Conservation (phyloP, 1,284 basidiomycete genomes). For the Malassezia dermatis region DNA sequence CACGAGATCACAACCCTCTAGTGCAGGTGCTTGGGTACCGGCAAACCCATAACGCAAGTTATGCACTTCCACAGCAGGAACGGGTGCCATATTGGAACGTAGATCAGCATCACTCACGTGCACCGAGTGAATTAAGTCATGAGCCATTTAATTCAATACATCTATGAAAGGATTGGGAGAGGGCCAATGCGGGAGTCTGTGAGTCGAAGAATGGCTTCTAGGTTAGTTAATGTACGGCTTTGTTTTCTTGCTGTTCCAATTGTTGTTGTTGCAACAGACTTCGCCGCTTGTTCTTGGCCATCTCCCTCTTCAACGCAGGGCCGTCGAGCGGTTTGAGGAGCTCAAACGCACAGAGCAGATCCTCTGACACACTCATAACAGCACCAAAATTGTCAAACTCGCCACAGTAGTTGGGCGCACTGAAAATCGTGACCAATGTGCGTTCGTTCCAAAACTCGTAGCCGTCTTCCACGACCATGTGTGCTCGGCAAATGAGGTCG, state of each 20-base stretch:
- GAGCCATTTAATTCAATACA: background rate
- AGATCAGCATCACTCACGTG: background rate
- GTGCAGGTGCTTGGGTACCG: constrained; percentile 24
- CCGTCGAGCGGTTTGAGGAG: constrained; percentile 86
- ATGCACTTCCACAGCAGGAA: constrained; percentile 34
- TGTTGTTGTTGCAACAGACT: constrained; percentile 49
- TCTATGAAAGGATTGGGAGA: background rate
- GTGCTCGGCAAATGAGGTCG: constrained; percentile 97
- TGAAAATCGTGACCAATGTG: constrained; percentile 95
- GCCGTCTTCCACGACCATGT: constrained; percentile 96
- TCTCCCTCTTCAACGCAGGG: constrained; percentile 89
- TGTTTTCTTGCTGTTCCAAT: background rate
- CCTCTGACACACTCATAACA: constrained; percentile 79
- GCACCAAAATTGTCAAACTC: constrained; percentile 92
- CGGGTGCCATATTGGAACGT: background rate
- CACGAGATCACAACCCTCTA: constrained; percentile 33
- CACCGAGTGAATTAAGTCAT: background rate
- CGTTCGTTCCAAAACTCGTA: constrained; percentile 99
- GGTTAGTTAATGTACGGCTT: background rate
- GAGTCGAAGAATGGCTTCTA: background rate
- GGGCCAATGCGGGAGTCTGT: background rate
- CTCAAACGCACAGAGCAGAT: constrained; percentile 93
- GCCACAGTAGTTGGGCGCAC: constrained; percentile 83
- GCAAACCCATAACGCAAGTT: constrained; percentile 37
- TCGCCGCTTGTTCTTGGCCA: constrained; percentile 96